These are phyloP conservation scores for Ascochyta clinopodiicola DNA, from an alignment of 2,329 filamentous ascomycete genomes.

Conservation along the genomic window DNA sequence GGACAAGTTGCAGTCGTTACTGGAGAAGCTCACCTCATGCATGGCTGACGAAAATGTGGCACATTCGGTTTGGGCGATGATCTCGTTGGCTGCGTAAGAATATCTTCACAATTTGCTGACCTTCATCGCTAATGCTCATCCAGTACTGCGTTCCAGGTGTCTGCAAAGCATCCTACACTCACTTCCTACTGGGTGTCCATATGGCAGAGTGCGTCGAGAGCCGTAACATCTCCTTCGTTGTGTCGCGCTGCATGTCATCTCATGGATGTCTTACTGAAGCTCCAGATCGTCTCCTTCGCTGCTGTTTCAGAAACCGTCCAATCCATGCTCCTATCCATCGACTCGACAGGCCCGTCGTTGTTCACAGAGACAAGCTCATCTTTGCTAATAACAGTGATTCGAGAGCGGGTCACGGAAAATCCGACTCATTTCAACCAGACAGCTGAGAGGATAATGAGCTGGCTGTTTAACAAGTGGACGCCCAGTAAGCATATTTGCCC, in stretches of 20 bases:
- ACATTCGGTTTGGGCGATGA: conserved; percentile 78
- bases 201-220: conserved; percentile 77
- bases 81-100: conserved; percentile 78
- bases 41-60: conserved; percentile 71
- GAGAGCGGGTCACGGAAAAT: conserved; percentile 69
- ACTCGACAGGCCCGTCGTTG: conserved; percentile 78
- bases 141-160: conserved; percentile 42
- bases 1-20: conserved; percentile 62
- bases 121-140: not conserved
- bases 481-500: conserved; percentile 64
- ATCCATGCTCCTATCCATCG: conserved; percentile 75
- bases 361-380: conserved; percentile 80
- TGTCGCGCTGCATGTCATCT: conserved; percentile 80
- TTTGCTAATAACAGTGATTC: conserved; percentile 74
- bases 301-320: conserved; percentile 73
- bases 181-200: conserved; percentile 69
- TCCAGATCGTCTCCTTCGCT: conserved; percentile 70
- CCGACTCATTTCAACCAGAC: conserved; percentile 72
- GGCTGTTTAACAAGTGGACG: conserved; percentile 83
- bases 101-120: not conserved
- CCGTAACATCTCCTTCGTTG: conserved; percentile 71
- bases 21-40: conserved; percentile 64
- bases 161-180: conserved; percentile 41
- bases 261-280: conserved; percentile 71
- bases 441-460: conserved; percentile 76